Conservation (phyloP, 208 protist species). For the Acanthamoeba culbertsoni region DNA sequence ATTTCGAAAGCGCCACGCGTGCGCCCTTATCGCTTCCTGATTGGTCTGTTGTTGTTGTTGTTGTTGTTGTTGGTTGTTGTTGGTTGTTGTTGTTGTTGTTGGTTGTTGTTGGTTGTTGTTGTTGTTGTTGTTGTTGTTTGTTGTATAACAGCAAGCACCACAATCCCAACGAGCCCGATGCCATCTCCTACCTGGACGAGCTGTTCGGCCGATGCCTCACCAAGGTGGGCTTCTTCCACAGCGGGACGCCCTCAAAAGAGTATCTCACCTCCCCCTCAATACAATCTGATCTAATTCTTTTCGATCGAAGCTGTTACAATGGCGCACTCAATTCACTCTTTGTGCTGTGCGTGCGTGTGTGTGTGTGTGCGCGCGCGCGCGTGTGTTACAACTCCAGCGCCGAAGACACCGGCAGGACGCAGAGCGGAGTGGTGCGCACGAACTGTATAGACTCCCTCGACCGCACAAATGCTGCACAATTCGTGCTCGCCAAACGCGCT, state of each 20-base stretch:
- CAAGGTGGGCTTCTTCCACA: constrained; percentile 28
- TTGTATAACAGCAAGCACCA: constrained; percentile 3
- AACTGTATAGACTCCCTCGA: constrained; percentile 98
- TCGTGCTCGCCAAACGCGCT: constrained; percentile 88
- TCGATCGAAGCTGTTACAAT: background rate
- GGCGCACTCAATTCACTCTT: background rate
- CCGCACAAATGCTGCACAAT: constrained; percentile 95
- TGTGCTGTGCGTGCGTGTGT: background rate
- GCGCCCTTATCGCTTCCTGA: too few species aligned
- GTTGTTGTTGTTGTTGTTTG: background rate
- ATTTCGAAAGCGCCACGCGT: too few species aligned
- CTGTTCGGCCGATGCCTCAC: background rate
- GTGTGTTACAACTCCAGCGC: too few species aligned
- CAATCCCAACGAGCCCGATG: background rate
- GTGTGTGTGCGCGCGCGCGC: too few species aligned
- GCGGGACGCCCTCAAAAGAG: background rate
- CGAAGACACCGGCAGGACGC: constrained; percentile 63
- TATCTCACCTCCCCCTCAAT: background rate
- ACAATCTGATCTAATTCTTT: background rate
- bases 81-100: background rate
- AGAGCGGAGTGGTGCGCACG: constrained; percentile 91
- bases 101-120: background rate
- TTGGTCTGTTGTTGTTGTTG: too few species aligned
- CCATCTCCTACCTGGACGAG: background rate
- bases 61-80: too few species aligned